These are phyloP conservation scores for Glutinoglossum americanum DNA, from an alignment of 495 filamentous ascomycete species.

Conservation along the genomic window DNA sequence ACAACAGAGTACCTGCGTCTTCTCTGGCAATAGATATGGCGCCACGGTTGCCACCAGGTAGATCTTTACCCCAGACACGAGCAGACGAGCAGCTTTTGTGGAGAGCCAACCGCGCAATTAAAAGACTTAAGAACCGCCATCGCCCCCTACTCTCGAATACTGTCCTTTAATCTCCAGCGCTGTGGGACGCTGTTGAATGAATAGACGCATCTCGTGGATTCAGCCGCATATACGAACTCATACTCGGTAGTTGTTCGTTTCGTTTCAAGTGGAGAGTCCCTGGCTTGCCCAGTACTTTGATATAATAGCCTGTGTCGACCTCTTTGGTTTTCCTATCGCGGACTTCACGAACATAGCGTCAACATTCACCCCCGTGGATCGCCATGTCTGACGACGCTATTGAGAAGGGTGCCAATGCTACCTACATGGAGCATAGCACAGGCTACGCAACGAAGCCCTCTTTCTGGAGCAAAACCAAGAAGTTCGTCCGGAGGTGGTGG, in stretches of 20 bases:
- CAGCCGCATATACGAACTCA: not conserved
- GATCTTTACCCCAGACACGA: not conserved
- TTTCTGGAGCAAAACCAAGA: conserved; percentile 8
- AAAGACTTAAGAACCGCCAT: not conserved
- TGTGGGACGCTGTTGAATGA: not conserved
- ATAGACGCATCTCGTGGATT: not conserved
- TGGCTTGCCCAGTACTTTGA: not conserved
- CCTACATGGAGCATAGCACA: not conserved
- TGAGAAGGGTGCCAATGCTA: not conserved
- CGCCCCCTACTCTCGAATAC: not conserved
- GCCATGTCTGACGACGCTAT: not conserved
- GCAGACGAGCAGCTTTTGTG: not conserved
- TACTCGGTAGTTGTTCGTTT: not conserved
- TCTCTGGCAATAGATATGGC: not conserved
- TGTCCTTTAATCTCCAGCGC: not conserved
- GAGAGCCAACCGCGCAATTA: not conserved
- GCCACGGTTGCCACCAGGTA: not conserved
- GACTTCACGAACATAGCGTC: not conserved
- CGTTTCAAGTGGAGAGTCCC: not conserved
- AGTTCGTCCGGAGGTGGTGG: conserved; percentile 41
- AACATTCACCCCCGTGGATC: not conserved
- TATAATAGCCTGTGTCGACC: not conserved
- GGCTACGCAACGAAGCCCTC: not conserved
- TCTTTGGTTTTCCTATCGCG: not conserved
- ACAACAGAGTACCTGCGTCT: not conserved